Conservation (phyloP, 1,284 basidiomycete species). For the Clitocybe nebularis region DNA sequence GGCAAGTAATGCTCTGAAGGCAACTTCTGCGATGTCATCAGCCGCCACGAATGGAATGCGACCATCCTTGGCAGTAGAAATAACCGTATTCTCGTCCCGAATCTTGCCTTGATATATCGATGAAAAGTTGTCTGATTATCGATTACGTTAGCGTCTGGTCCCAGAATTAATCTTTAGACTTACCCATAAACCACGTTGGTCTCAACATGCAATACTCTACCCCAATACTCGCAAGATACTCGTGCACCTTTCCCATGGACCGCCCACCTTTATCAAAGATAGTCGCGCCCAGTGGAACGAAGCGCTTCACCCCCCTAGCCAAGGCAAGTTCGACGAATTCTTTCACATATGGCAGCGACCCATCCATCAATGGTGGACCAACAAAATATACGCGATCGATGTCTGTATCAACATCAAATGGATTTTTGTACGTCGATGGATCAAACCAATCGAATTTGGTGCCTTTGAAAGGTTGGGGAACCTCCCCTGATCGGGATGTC, state of each 20-base stretch:
- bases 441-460: slow-evolving; percentile 22
- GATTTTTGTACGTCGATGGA: slow-evolving; percentile 18
- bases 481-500: slow-evolving; percentile 20
- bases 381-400: slow-evolving; percentile 19
- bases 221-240: slow-evolving; percentile 22
- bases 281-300: slow-evolving; percentile 27
- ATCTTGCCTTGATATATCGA: slow-evolving; percentile 11
- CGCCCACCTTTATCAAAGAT: slow-evolving; percentile 18
- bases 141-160: not conserved
- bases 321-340: slow-evolving; percentile 30
- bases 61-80: slow-evolving; percentile 17
- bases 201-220: slow-evolving; percentile 27
- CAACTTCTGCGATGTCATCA: slow-evolving; percentile 23
- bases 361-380: slow-evolving; percentile 12
- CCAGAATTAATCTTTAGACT: not conserved
- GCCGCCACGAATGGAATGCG: slow-evolving; percentile 22
- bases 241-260: slow-evolving; percentile 23
- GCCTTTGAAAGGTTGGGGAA: slow-evolving; percentile 19
- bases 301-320: slow-evolving; percentile 28
- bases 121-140: slow-evolving; percentile 21
- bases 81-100: slow-evolving; percentile 15
- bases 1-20: slow-evolving; percentile 19
- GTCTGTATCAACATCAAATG: slow-evolving; percentile 15
- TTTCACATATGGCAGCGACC: slow-evolving; percentile 19
- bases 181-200: slow-evolving; percentile 32